Evolutionary conservation across 768 basidiomycete genomes (phyloP).

Genomic region (Gautieria morchelliformis): DNA sequence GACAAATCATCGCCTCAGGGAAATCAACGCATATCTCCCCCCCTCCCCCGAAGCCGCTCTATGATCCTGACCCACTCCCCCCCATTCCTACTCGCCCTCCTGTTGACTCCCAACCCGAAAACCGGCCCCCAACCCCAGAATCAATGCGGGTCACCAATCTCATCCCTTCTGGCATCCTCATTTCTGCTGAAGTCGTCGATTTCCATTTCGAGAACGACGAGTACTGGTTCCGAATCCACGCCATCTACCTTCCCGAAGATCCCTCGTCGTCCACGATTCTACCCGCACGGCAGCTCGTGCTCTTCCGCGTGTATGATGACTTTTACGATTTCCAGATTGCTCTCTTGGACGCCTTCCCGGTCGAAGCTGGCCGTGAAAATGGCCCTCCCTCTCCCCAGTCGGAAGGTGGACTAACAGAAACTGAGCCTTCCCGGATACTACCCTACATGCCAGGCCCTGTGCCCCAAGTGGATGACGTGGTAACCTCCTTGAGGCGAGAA

Average conservation of each 20-base stretch:
- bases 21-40: conserved; percentile 25
- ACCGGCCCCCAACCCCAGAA: conserved; percentile 14
- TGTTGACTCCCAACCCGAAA: background rate
- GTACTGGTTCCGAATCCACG: conserved; percentile 96
- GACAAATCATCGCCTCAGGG: conserved; percentile 18
- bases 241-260: conserved; percentile 76
- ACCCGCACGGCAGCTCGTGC: conserved; percentile 65
- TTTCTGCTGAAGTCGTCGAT: conserved; percentile 85
- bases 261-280: conserved; percentile 43
- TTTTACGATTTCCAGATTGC: conserved; percentile 96
- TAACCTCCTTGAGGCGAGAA: conserved; percentile 68
- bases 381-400: conserved; percentile 20
- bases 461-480: conserved; percentile 67
- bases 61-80: conserved; percentile 8
- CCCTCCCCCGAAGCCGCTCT: conserved; percentile 12
- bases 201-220: conserved; percentile 95
- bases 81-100: conserved; percentile 7
- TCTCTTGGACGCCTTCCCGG: conserved; percentile 78
- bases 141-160: conserved; percentile 25
- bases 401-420: conserved; percentile 25
- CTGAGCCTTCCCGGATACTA: conserved; percentile 53
- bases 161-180: conserved; percentile 77
- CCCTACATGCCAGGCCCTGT: conserved; percentile 98
- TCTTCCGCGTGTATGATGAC: conserved; percentile 95
- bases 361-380: conserved; percentile 73